Percentiles rank a stretch among this genome's conserved stretches.
Evolutionary conservation across 148 eudicot genomes (phyloP).

Genomic region (Simmondsia chinensis): DNA sequence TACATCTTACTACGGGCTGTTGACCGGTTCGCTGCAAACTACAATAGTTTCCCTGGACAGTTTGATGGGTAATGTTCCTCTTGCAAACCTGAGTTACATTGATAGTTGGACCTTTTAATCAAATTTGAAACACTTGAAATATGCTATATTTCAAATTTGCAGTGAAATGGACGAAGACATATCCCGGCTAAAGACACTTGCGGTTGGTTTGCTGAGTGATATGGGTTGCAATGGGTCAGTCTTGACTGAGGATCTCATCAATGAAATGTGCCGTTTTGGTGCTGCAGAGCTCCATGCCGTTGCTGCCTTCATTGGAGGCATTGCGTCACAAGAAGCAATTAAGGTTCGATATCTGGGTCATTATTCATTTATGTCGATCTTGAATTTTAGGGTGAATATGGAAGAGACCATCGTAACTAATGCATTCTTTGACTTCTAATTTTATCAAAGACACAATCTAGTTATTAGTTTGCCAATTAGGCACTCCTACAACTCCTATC

Average conservation of each 20-base stretch:
- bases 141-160: slow-evolving; percentile 7
- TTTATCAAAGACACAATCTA: no score
- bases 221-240: slow-evolving; percentile 71
- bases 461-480: no score
- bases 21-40: slow-evolving; percentile 76
- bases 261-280: slow-evolving; percentile 88
- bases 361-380: no score
- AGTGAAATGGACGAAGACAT: slow-evolving; percentile 94
- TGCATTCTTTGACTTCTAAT: no score
- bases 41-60: slow-evolving; percentile 83
- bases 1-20: slow-evolving; percentile 87
- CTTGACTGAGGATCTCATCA: slow-evolving; percentile 84
- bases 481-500: no score
- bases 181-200: slow-evolving; percentile 67
- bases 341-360: slow-evolving; percentile 67
- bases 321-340: slow-evolving; percentile 92
- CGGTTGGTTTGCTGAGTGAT: slow-evolving; percentile 62
- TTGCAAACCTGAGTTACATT: not conserved
- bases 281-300: slow-evolving; percentile 92
- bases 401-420: no score
- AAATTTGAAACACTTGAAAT: not conserved
- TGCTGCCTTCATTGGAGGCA: slow-evolving; percentile 84
- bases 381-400: no score
- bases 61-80: slow-evolving; percentile 64
- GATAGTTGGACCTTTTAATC: not conserved